Evolutionary conservation across 2,329 filamentous ascomycete species (phyloP).

Genomic region (Pseudogymnoascus sp.): DNA sequence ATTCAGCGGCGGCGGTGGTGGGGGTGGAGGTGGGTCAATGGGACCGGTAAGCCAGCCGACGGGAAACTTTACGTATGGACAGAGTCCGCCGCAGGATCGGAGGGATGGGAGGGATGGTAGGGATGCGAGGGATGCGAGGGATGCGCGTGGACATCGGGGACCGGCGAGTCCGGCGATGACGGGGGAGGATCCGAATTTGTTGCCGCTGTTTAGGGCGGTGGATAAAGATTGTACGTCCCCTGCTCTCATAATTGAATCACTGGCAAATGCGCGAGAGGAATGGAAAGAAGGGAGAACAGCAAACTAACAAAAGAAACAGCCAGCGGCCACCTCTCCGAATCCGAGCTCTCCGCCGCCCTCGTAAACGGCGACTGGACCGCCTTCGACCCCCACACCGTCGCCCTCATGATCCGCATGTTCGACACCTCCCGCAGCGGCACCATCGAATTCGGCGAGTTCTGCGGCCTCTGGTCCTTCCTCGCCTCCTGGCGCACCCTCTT

Average conservation of each 20-base stretch:
- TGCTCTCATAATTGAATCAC: no score
- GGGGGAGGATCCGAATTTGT: constrained; percentile 61
- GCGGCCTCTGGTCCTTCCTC: constrained; percentile 91
- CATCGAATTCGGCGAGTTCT: constrained; percentile 94
- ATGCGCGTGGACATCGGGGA: neutral
- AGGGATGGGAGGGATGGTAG: neutral
- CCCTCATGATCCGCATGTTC: constrained; percentile 99
- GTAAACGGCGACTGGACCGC: constrained; percentile 95
- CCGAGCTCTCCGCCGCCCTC: constrained; percentile 79
- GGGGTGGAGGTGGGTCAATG: neutral
- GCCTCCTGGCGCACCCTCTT: constrained; percentile 91
- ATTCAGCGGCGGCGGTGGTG: neutral
- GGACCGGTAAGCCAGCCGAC: neutral
- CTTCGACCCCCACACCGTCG: constrained; percentile 88
- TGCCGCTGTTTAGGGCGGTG: constrained; percentile 82
- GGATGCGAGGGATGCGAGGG: neutral
- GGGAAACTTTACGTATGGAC: neutral
- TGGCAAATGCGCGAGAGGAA: no score
- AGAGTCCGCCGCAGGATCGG: neutral
- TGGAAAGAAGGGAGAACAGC: no score
- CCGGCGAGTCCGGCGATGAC: neutral
- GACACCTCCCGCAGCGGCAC: constrained; percentile 82
- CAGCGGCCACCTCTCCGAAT: constrained; percentile 75
- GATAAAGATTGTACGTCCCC: constrained; percentile 65
- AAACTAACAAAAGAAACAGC: constrained; percentile 33